Evolutionary conservation across 2,329 filamentous ascomycete species (phyloP).

Genomic region (Aspergillus brasiliensis): DNA sequence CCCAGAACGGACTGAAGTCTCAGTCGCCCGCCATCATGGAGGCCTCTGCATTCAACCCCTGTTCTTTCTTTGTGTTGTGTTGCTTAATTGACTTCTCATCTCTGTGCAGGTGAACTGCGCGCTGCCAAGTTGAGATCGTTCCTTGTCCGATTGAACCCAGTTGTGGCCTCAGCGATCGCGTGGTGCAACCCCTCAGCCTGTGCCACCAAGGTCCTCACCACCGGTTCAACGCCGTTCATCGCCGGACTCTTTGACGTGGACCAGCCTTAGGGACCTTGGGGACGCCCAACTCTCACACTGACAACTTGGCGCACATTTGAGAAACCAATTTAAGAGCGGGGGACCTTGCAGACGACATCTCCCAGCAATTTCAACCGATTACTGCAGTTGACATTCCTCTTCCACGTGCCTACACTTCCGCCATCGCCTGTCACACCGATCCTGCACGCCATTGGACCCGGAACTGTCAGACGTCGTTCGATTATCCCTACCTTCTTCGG

Average conservation of each 20-base stretch:
- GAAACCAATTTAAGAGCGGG: slow-evolving; percentile 1
- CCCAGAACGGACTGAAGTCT: slow-evolving; percentile 9
- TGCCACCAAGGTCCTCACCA: slow-evolving; percentile 22
- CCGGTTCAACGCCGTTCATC: slow-evolving; percentile 9
- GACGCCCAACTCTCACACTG: slow-evolving; percentile 10
- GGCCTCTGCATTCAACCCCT: not conserved
- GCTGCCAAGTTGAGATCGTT: not conserved
- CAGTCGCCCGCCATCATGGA: slow-evolving; percentile 17
- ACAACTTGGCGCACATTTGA: slow-evolving; percentile 2
- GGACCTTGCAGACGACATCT: slow-evolving; percentile 6
- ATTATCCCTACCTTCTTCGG: not conserved
- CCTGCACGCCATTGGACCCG: not conserved
- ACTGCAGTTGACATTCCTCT: slow-evolving; percentile 4
- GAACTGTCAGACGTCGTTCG: not conserved
- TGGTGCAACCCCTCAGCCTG: slow-evolving; percentile 6
- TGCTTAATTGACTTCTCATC: slow-evolving; percentile 10
- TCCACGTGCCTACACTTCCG: slow-evolving; percentile 3
- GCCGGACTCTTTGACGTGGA: slow-evolving; percentile 13
- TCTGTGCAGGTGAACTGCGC: not conserved
- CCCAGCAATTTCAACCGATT: not conserved
- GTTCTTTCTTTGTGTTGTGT: slow-evolving; percentile 1
- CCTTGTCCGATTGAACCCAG: not conserved
- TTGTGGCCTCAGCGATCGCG: not conserved
- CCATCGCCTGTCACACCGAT: slow-evolving; percentile 4
- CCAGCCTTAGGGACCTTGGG: slow-evolving; percentile 18